Evolutionary conservation across 2,329 filamentous ascomycete species (phyloP).

Genomic region (Ophiosphaerella korrae): DNA sequence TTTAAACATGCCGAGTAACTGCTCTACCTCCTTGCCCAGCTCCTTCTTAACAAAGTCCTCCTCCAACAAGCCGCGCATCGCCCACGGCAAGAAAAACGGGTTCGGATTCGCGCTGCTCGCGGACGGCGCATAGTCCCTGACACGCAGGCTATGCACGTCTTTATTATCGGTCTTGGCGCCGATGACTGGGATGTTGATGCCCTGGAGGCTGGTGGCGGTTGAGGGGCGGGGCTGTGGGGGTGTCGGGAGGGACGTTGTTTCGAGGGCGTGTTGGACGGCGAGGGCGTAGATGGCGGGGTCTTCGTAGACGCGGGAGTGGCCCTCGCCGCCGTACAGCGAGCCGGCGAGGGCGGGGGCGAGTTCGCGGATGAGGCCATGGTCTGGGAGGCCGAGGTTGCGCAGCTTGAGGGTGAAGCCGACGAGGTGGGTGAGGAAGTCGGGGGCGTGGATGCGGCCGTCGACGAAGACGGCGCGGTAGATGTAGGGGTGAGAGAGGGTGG

Average conservation of each 20-base stretch:
- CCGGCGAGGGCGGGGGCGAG: constrained; percentile 87
- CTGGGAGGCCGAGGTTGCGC: constrained; percentile 87
- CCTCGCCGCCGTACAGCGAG: constrained; percentile 88
- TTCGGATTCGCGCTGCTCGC: constrained; percentile 60
- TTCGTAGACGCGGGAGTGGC: constrained; percentile 91
- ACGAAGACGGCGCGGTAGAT: constrained; percentile 97
- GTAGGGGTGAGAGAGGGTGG: constrained; percentile 84
- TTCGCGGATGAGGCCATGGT: constrained; percentile 92
- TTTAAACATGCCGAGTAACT: constrained; percentile 86
- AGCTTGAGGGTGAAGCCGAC: constrained; percentile 93
- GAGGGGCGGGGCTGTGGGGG: constrained; percentile 23
- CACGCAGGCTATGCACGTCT: constrained; percentile 35
- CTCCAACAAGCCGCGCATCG: constrained; percentile 90
- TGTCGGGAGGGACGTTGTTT: constrained; percentile 49
- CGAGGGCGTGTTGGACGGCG: constrained; percentile 54
- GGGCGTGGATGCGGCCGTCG: constrained; percentile 87
- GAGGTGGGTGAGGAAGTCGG: constrained; percentile 91
- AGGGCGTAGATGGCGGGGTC: constrained; percentile 81
- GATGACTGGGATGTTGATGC: constrained; percentile 39
- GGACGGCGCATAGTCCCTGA: constrained; percentile 40
- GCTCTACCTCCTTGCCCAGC: constrained; percentile 74
- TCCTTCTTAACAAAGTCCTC: constrained; percentile 88
- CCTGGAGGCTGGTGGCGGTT: constrained; percentile 31
- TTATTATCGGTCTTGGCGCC: constrained; percentile 31
- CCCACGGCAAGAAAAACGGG: constrained; percentile 92